phyloP scores from a whole-genome alignment of 345 rosid species.

The Sisymbrium irio region DNA sequence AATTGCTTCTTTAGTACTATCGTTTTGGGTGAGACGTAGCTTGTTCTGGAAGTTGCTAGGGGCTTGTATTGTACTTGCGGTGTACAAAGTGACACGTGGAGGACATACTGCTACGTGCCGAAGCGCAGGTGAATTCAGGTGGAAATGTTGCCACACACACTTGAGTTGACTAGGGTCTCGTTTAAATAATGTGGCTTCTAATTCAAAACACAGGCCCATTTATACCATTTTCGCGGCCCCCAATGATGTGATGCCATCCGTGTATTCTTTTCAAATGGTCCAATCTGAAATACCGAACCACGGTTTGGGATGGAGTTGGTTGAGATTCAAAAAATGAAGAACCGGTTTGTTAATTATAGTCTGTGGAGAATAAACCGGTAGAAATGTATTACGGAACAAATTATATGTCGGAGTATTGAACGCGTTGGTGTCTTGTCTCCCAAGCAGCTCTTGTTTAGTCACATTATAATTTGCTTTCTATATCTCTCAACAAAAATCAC shows the following conservation, averaged over 20 bases:
- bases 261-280: neutral
- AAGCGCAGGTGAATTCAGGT: slow-evolving; percentile 4
- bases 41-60: slow-evolving; percentile 37
- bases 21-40: slow-evolving; percentile 22
- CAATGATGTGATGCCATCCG: neutral
- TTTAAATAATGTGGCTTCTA: slow-evolving; percentile 3
- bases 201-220: slow-evolving; percentile 9
- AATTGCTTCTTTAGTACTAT: slow-evolving; percentile 16
- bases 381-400: neutral
- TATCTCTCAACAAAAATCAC: neutral
- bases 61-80: slow-evolving; percentile 18
- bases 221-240: neutral
- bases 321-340: neutral
- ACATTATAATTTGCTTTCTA: neutral
- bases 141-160: slow-evolving; percentile 18
- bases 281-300: neutral
- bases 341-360: neutral
- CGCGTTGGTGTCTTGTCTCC: slow-evolving; percentile 32
- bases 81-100: slow-evolving; percentile 20
- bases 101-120: slow-evolving; percentile 23
- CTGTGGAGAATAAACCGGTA: slow-evolving; percentile 4
- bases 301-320: neutral
- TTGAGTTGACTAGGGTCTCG: slow-evolving; percentile 3
- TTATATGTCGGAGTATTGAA: slow-evolving; percentile 14
- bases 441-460: neutral